Evolutionary conservation across 1,284 basidiomycete species (phyloP).

Genomic region (Stereum hirsutum): DNA sequence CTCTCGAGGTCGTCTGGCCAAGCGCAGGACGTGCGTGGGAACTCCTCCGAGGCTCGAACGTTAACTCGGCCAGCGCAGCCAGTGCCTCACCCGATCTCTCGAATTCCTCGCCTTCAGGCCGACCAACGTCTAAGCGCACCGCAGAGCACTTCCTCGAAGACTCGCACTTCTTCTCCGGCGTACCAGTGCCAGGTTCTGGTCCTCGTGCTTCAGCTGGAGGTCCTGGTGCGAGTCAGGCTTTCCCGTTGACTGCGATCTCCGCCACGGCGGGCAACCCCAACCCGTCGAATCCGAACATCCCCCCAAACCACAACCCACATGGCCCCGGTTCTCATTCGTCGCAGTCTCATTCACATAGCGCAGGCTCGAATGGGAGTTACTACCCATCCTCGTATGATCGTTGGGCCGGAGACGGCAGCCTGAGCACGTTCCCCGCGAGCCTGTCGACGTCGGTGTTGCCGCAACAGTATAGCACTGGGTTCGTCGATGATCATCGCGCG

Average conservation of each 20-base stretch:
- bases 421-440: constrained; percentile 30
- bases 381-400: constrained; percentile 35
- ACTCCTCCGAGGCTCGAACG: constrained; percentile 58
- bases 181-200: constrained; percentile 2
- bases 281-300: not conserved
- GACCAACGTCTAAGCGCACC: constrained; percentile 20
- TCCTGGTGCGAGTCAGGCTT: not conserved
- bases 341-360: constrained; percentile 13
- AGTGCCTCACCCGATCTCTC: constrained; percentile 12
- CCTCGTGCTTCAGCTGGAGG: not conserved
- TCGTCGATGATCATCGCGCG: constrained; percentile 31
- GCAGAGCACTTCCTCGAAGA: constrained; percentile 24
- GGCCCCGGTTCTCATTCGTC: not conserved
- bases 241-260: not conserved
- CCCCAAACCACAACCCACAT: not conserved
- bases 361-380: constrained; percentile 12
- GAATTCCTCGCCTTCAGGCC: constrained; percentile 18
- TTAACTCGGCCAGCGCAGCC: constrained; percentile 25
- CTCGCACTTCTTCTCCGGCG: constrained; percentile 11
- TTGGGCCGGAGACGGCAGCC: constrained; percentile 34
- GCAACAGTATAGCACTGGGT: constrained; percentile 62
- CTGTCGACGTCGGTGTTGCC: constrained; percentile 58
- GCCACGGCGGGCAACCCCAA: not conserved
- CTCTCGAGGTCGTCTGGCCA: constrained; percentile 72
- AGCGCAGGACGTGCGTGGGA: constrained; percentile 67